Evolutionary conservation across 2,329 filamentous ascomycete species (phyloP), one percentile per base, ranked within the genome.

Genomic region (Paecilomyces fulvus): DNA sequence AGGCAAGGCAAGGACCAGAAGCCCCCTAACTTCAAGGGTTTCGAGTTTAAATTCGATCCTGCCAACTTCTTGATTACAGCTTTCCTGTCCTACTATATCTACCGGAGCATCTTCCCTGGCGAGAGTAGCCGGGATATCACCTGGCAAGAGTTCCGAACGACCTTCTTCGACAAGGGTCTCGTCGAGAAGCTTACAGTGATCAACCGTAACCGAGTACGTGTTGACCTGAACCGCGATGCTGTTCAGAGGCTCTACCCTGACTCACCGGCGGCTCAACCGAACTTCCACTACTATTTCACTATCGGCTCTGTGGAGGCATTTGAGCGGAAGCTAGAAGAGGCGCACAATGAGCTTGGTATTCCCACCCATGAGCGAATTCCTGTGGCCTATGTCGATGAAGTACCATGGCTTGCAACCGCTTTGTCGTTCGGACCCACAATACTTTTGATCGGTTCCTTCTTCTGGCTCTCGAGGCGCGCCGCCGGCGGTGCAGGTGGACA

Each of bases 281-380:
- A 84, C 65, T 90, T 91, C 76, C 82, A 84, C 75, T 96, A 96
- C 75, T 92, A 90, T 75, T 97, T 99, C 80, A 90, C 88, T 57
- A 96, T 99, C 67, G 94, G 94, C 53, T 96, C 92, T 0, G 84
- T 95, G 28, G 92, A 99, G 61, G 87, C 88, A 8, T 99, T 99
- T 63, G 94, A 99, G 77, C 83, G 86, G 69, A 87, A 87, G 69
- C 77, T 99, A 55, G 92, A 97, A 60, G 84, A 90, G 61, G 92
- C 92, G 31, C 94, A 99, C 72, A 78, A 86, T 55, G 89, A 96
- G 68, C 82, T 99, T 31, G 85, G 84, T 46, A 96, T 99, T 56
- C 92, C 94, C 0, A 81, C 81, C 50, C 81, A 83, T n/a, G 91
- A 99, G 72, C 86, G 92, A 59, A 96, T 99, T 65, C 92, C 94